Percentiles rank a stretch among this genome's conserved stretches.
Conservation (phyloP, 2,329 filamentous ascomycete species). For the Fusarium keratoplasticum region DNA sequence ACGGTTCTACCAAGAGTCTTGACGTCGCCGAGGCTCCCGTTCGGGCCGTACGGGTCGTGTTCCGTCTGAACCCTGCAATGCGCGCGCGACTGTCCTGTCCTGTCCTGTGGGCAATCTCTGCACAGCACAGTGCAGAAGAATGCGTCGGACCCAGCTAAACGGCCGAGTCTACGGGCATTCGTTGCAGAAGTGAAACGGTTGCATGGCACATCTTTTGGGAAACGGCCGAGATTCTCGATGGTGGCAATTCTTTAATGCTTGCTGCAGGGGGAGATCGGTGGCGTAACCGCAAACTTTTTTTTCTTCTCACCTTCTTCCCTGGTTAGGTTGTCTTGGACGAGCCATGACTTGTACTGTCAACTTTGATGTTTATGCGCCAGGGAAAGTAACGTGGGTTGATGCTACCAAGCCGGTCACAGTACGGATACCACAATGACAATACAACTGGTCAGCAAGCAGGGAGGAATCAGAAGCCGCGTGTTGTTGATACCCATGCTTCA, state of each 20-base stretch:
- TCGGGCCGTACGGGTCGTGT: constrained; percentile 29
- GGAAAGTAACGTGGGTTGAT: background rate
- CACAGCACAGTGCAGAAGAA: background rate
- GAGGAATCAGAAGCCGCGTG: background rate
- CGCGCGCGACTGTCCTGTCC: background rate
- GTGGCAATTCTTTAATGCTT: constrained; percentile 9
- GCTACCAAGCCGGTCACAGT: background rate
- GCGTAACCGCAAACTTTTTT: constrained; percentile 22
- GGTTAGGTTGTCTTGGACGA: constrained; percentile 4
- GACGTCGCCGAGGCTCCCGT: constrained; percentile 1
- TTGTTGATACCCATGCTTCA: background rate
- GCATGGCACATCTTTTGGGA: constrained; percentile 2
- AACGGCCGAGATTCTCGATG: constrained; percentile 3
- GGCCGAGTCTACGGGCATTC: background rate
- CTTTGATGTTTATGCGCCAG: background rate
- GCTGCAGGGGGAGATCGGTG: constrained; percentile 28
- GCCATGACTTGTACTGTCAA: background rate
- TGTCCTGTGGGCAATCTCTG: background rate
- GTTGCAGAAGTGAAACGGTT: constrained; percentile 6
- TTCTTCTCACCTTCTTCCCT: constrained; percentile 8
- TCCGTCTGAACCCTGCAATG: constrained; percentile 24
- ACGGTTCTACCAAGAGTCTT: constrained; percentile 1
- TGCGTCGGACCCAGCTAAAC: background rate
- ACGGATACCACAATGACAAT: background rate
- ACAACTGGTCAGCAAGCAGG: background rate